Base-by-base conservation (phyloP, 2,329 filamentous ascomycete species). In the Bretziella fagacearum region DNA sequence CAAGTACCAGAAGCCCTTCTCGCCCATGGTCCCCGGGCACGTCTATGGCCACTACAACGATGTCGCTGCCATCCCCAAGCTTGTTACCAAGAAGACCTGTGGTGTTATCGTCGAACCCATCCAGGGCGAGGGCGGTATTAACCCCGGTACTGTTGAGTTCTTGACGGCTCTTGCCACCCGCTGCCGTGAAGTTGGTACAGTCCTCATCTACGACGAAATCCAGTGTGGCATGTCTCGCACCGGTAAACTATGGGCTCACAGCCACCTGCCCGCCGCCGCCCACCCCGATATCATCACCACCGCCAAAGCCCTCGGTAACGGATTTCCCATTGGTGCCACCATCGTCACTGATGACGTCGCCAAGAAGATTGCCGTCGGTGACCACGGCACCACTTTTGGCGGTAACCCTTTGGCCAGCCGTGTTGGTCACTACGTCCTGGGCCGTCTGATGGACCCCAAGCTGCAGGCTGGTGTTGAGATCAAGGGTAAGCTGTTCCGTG, bases 41-140 rank as follows among this genome's bases (percentile, higher is more conserved):
- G 77, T 69, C 58, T 85, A 91, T 58, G 89, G 85, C 45, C 79
- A 68, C 6, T 93, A 79, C 67, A 96, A 98, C 59, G 81, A 96
- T 58, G 65, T 89, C 10, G 71, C 67, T 2, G 78, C 69, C 13
- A 73, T 98, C 46, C 65, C 79, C 15, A 71, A 71, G 1, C 67
- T 94, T 15, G 78, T 98, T 25, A 94, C 81, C 0, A 77, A 85
- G 17, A 76, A 79, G 54, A 96, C 91, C 0, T 95, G 87, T 57
- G 87, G 85, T 58, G 91, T 98, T 17, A 87, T 98, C 49, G 74
- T 98, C 39, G 91, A 98, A 69, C 91, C 91, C 6, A 94, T 98
- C 52, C 91, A 98, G 65, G 91, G 91, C 50, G 91, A 98, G 65
- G 91, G 91, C 13, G 91, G 91, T 54, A 81, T 98, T 44, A 81